Evolutionary conservation across 495 filamentous ascomycete genomes (phyloP), one percentile per base, ranked within the genome.

Genomic region (Penicillium mononematosum): DNA sequence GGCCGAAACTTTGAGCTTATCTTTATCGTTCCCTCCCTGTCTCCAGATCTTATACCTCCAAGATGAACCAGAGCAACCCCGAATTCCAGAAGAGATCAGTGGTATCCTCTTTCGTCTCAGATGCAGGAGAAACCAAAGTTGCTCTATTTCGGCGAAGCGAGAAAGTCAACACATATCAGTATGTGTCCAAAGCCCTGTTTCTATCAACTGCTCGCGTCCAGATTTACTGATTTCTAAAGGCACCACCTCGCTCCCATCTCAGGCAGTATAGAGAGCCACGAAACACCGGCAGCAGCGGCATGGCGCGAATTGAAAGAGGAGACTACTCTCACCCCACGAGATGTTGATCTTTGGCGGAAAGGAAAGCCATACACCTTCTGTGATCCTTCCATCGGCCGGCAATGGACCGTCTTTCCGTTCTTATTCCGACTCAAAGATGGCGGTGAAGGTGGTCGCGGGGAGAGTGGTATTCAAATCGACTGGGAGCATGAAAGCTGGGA

Each of bases 391-490:
- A 62, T 86, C 12, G 64, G 72, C 11, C 80, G 83, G 5, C 68
- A 79, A 63, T 89, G 85, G 86, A 87, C 75, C 7, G 73, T 89
- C 41, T 74, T 84, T 49, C 83, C 86, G 3, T 88, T 88, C 58
- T 75, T 76, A 1, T 89, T 83, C 58, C 71, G 70, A 8, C 72
- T 88, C 11, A 81, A 78, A 41, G 57, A 64, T 1, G 20, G 51
- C 16, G 36, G 58, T 2, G 66, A 71, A 31, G 16, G 53, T 34
- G 62, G 53, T 10, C 48, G 50, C 6, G 66, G 73, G 9, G 73
- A 76, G 31, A 66, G 66, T 0, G 69, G 66, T 6, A 85, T 88
- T 50, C 63, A 62, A 11, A 77, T 80, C 29, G 80, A 88, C 68
- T 86, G 85, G 84, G 86, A 89, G 61, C 84, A 88, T 59, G 78